Base-by-base conservation (phyloP, 1,284 basidiomycete genomes). In the Fomitopsis palustris region DNA sequence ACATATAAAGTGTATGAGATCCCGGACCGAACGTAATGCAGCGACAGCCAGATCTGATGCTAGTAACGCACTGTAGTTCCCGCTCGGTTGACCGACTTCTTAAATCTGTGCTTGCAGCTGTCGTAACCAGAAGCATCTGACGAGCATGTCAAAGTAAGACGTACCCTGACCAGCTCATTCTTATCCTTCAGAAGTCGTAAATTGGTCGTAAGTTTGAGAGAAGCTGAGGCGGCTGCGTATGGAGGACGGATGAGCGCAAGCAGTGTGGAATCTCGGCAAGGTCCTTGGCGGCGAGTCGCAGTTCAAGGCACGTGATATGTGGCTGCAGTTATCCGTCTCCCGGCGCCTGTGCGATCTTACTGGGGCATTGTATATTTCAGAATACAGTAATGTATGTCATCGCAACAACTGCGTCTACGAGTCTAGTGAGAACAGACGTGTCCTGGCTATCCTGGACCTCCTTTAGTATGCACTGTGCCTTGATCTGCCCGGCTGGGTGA, bases 31-130 rank as follows among this genome's bases (percentile, higher is more conserved):
- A n/a, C 14, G 31, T 3, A 3, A 9, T 27, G 21, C n/a, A 19
- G 43, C 29, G 29, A 52, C 41, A 53, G 43, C 49, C 37, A 47
- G 57, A 42, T 55, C 29, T 31, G 56, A 33, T 42, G 31, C 52
- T 53, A 57, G 39, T 23, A 54, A 72, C 78, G 72, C 67, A 89
- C 80, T 68, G 94, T 94, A 25, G 96, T 98, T 55, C 94, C 94
- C 54, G 94, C 93, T 62, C 95, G 85, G 75, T 94, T 95, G 61
- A 97, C 84, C 31, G 93, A 89, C 81, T 98, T 98, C 81, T 97
- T 96, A 79, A 97, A 91, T 65, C 95, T 94, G 67, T 12, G 25
- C 29, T 37, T 33, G 54, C 51, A 39, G 2, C 49, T 51, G 25
- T 43, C 16, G 42, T 47, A 16, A 47, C 23, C 4, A 27, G 25